phyloP scores from a whole-genome alignment of 345 rosid genomes.

The Luvunga scandens region DNA sequence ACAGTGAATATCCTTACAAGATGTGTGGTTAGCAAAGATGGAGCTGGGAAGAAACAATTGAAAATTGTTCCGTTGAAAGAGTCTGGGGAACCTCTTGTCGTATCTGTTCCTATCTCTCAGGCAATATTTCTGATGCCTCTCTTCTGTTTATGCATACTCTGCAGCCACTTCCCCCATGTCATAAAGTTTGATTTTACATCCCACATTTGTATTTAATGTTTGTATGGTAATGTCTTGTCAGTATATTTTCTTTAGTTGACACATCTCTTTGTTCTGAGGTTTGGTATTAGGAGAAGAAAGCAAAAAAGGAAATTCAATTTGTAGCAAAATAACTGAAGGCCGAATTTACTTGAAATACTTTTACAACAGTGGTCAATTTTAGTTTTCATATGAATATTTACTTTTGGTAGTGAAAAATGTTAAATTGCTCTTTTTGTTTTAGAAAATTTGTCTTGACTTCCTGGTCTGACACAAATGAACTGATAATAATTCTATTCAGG shows the following conservation, averaged over 20 bases:
- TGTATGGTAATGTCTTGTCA: neutral
- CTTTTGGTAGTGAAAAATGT: neutral
- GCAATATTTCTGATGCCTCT: constrained; percentile 24
- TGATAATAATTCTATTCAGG: neutral
- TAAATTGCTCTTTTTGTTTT: neutral
- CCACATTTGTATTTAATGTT: neutral
- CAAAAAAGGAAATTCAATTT: neutral
- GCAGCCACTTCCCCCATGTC: neutral
- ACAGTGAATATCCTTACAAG: constrained; percentile 80
- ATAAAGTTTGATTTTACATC: neutral
- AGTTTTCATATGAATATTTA: neutral
- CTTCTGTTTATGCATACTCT: neutral
- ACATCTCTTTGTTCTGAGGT: neutral
- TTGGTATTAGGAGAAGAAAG: neutral
- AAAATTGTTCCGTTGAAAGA: constrained; percentile 62
- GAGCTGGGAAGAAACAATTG: constrained; percentile 56
- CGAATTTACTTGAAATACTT: neutral
- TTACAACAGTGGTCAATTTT: neutral
- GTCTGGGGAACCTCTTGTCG: constrained; percentile 77
- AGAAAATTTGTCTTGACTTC: neutral
- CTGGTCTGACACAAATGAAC: neutral
- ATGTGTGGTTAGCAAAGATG: constrained; percentile 67
- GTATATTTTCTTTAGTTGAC: neutral
- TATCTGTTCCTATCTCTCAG: constrained; percentile 77
- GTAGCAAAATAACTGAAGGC: neutral